These are phyloP conservation scores for Termitomyces sp. DNA, from an alignment of 768 basidiomycete genomes.

Conservation along the genomic window DNA sequence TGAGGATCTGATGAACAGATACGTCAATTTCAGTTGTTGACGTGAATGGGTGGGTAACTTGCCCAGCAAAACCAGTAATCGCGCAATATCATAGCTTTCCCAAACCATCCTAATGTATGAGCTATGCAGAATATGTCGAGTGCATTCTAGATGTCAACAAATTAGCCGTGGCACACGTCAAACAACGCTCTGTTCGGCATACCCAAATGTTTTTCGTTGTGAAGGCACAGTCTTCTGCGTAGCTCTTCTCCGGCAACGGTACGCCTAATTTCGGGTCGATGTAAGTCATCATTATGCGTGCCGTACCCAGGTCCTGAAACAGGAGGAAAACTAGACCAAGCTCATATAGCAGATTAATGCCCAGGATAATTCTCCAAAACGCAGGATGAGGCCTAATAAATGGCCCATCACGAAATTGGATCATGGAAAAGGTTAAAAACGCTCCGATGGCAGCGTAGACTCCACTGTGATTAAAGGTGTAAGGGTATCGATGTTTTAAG, in stretches of 20 bases:
- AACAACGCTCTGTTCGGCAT: conserved; percentile 13
- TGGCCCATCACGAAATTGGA: conserved; percentile 88
- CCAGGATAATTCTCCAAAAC: conserved; percentile 78
- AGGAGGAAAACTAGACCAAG: conserved; percentile 78
- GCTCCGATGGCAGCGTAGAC: conserved; percentile 69
- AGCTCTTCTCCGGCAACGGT: conserved; percentile 79
- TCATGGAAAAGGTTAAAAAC: conserved; percentile 78
- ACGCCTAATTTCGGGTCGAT: conserved; percentile 69
- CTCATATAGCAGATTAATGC: conserved; percentile 80
- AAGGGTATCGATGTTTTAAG: neutral
- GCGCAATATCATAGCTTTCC: conserved; percentile 83
- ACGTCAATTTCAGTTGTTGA: conserved; percentile 3
- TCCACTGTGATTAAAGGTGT: conserved; percentile 42
- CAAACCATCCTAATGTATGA: conserved; percentile 85
- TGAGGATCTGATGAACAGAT: conserved; percentile 56
- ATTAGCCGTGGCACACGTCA: neutral
- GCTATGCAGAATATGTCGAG: conserved; percentile 86
- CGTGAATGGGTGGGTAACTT: conserved; percentile 15
- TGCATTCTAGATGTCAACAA: conserved; percentile 47
- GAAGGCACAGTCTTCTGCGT: conserved; percentile 76
- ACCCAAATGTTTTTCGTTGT: conserved; percentile 67
- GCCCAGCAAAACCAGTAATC: conserved; percentile 97
- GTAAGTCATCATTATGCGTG: conserved; percentile 71
- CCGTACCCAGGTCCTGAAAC: conserved; percentile 79
- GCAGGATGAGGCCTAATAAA: conserved; percentile 86